These are phyloP conservation scores for Tulasnella sp. DNA, from an alignment of 768 basidiomycete species.

Conservation along the genomic window DNA sequence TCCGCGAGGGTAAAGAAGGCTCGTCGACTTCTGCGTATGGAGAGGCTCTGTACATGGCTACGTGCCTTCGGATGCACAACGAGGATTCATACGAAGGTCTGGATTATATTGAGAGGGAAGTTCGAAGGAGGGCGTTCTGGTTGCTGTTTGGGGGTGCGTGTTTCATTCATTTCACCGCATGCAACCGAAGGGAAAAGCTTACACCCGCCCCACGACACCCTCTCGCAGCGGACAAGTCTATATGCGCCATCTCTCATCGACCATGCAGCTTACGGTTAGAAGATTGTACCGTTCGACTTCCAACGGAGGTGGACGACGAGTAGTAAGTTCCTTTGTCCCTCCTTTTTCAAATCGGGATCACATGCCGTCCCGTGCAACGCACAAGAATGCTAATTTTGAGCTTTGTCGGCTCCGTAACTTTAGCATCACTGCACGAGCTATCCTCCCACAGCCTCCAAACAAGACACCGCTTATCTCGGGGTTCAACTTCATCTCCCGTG, in stretches of 20 bases:
- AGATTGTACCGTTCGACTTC: conserved; percentile 83
- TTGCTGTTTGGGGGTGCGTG: conserved; percentile 73
- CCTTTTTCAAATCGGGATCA: not conserved
- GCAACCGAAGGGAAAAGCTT: too few species aligned
- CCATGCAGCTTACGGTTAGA: conserved; percentile 82
- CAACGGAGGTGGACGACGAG: conserved; percentile 81
- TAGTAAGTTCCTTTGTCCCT: conserved; percentile 47
- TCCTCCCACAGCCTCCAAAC: conserved; percentile 76
- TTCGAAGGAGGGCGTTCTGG: conserved; percentile 82
- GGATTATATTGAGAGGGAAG: conserved; percentile 80
- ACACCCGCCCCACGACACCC: too few species aligned
- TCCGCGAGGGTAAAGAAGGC: conserved; percentile 79
- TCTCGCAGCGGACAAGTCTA: conserved; percentile 72
- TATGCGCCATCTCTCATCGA: conserved; percentile 76
- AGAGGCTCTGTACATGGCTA: conserved; percentile 77
- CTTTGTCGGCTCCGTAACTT: not conserved
- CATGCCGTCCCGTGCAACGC: too few species aligned
- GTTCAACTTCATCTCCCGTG: conserved; percentile 76
- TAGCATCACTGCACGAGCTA: conserved; percentile 73
- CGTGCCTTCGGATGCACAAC: conserved; percentile 77
- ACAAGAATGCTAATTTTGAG: not conserved
- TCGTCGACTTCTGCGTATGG: conserved; percentile 83
- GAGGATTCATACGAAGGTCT: conserved; percentile 73
- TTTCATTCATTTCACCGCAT: too few species aligned
- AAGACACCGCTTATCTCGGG: conserved; percentile 79